Conservation (phyloP, 768 basidiomycete genomes). For the Tricholoma flavovirens region DNA sequence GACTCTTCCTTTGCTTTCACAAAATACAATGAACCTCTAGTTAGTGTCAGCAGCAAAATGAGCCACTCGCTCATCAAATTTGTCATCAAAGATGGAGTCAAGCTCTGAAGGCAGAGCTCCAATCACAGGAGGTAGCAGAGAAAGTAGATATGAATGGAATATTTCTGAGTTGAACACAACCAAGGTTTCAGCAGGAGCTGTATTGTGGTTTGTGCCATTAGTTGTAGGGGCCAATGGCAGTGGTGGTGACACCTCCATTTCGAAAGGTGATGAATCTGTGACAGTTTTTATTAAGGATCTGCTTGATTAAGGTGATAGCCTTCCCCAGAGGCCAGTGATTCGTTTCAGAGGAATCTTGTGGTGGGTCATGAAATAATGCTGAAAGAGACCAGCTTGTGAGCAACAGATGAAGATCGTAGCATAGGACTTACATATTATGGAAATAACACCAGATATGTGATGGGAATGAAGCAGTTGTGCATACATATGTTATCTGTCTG, state of each 20-base stretch:
- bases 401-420: background rate
- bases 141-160: constrained; percentile 65
- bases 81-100: constrained; percentile 60
- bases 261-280: background rate
- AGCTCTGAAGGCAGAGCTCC: constrained; percentile 65
- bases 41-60: constrained; percentile 73
- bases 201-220: constrained; percentile 23
- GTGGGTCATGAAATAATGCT: constrained; percentile 24
- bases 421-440: background rate
- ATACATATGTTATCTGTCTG: background rate
- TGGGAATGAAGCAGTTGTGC: background rate
- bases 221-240: constrained; percentile 5
- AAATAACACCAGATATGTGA: background rate
- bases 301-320: constrained; percentile 6
- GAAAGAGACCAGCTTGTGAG: constrained; percentile 18
- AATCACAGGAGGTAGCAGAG: constrained; percentile 76
- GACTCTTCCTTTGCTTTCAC: constrained; percentile 71
- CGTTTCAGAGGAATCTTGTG: constrained; percentile 21
- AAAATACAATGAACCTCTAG: constrained; percentile 76
- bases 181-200: constrained; percentile 20
- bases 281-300: constrained; percentile 11
- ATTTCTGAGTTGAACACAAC: constrained; percentile 59
- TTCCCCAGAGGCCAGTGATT: constrained; percentile 13
- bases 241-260: constrained; percentile 8
- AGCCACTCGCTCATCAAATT: constrained; percentile 69